phyloP scores from a whole-genome alignment of 257 asterid genomes.

The Solanum arcanum region DNA sequence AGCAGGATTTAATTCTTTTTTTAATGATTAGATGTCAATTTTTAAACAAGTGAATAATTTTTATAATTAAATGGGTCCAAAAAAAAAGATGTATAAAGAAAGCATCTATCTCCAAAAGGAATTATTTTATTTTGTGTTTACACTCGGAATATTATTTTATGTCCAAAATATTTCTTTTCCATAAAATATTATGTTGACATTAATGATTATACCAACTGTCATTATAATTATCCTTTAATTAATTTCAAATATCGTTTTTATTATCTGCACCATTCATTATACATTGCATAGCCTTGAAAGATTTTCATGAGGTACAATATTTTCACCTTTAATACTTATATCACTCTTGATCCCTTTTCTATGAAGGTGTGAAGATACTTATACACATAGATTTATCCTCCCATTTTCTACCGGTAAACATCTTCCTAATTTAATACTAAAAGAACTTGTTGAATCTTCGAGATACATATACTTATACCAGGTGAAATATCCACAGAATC shows the following conservation, averaged over 20 bases:
- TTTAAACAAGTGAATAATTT: not conserved
- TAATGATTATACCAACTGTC: not conserved
- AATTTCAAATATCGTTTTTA: not conserved
- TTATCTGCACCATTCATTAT: not conserved
- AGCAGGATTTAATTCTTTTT: not conserved
- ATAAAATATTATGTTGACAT: not conserved
- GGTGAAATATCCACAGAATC: rapidly evolving
- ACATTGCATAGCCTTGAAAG: not conserved
- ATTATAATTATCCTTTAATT: not conserved
- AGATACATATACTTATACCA: not conserved
- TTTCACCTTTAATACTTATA: not conserved
- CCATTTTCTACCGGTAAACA: rapidly evolving
- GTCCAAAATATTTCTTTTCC: not conserved
- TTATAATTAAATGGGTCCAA: not conserved
- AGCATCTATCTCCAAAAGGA: not conserved
- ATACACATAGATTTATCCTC: no score
- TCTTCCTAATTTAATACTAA: no score
- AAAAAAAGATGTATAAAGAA: no score
- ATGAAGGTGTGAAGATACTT: not conserved
- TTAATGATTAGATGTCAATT: not conserved
- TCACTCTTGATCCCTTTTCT: not conserved
- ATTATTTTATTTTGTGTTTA: no score
- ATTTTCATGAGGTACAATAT: not conserved
- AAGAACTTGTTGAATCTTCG: no score
- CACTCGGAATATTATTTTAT: no score